Conservation (phyloP, 2,329 filamentous ascomycete genomes). For the Venturia oleaginea region DNA sequence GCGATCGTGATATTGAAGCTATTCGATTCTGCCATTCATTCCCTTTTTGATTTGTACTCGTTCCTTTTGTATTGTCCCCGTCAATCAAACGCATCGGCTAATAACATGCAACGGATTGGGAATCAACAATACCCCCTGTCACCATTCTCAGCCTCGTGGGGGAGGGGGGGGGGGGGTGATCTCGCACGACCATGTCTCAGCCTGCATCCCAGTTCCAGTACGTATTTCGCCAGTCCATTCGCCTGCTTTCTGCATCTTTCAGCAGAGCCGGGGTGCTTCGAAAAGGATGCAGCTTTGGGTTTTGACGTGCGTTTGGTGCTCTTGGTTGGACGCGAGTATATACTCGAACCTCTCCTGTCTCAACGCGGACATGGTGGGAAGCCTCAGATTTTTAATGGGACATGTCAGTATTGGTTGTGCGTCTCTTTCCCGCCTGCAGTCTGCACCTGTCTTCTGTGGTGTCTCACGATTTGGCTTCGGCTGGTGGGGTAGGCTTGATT, state of each 20-base stretch:
- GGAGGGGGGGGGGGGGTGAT: background rate
- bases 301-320: background rate
- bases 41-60: background rate
- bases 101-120: background rate
- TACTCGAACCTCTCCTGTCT: background rate
- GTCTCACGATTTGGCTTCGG: background rate
- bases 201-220: background rate
- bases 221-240: background rate
- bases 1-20: background rate
- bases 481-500: background rate
- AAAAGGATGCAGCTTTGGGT: background rate
- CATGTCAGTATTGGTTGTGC: background rate
- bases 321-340: background rate
- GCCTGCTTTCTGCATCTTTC: background rate
- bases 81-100: background rate
- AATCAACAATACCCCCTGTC: background rate
- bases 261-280: background rate
- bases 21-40: background rate
- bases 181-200: background rate
- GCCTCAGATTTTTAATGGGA: background rate
- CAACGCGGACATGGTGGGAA: background rate
- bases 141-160: slow-evolving; percentile 5
- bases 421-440: background rate
- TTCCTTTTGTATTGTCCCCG: background rate
- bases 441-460: background rate